Evolutionary conservation across 1,284 basidiomycete species (phyloP), one percentile per base, ranked within the genome.

Genomic region (Anthracocystis setariae): DNA sequence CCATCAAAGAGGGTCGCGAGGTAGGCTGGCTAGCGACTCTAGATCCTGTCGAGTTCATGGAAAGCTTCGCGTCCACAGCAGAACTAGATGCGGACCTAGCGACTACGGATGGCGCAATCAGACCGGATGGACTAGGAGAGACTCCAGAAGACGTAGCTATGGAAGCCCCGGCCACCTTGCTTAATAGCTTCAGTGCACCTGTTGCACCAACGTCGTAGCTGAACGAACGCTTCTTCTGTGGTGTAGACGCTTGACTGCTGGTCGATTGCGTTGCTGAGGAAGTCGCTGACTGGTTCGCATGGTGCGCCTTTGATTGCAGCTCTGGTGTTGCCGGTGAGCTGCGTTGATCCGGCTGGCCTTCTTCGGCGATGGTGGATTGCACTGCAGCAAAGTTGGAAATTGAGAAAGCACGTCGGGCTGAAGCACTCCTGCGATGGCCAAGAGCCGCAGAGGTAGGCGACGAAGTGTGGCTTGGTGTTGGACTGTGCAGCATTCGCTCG

Each of bases 401-500:
- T 5, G 68, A 71, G 37, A 65, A 71, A 18, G 62, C 58, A 2
- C 68, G 57, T 42, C 64, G 46, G 24, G 23, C 37, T n/a, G 48
- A 32, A 13, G 35, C 40, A 17, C 21, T 40, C 38, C 21, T 38
- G n/a, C 57, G 39, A 12, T 44, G 64, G 27, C 35, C 35, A 5
- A 39, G 45, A 27, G 52, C 32, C 4, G 57, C 32, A 18, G 39
- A 57, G 8, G 49, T 33, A 8, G 67, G 57, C 8, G 57, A 60
- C 42, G 67, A 43, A 8, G 32, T 51, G 12, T 62, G 58, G 27
- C 46, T 33, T 20, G 59, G 35, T 13, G 50, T 39, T 0, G 67
- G 58, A 12, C 53, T 48, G n/a, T 65, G 64, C 5, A 77, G 66
- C 55, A 75, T 66, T 18, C 66, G 59, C 29, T 77, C 75, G 9